Percentiles rank a stretch among this genome's conserved stretches.
These are phyloP conservation scores for Rhynchosporium agropyri DNA, from an alignment of 2,329 filamentous ascomycete species.

Conservation along the genomic window DNA sequence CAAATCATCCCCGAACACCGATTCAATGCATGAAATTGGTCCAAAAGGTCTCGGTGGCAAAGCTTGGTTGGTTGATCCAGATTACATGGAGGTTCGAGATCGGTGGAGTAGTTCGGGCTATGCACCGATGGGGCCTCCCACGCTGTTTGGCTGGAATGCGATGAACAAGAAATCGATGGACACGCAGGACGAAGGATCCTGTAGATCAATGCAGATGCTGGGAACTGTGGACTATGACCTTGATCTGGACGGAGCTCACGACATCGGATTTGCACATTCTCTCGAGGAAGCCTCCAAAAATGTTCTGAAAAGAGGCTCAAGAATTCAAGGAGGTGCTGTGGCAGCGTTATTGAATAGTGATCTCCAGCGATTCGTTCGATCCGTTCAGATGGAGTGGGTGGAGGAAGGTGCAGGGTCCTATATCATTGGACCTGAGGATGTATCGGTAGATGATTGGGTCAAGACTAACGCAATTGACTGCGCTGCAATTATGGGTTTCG, in stretches of 20 bases:
- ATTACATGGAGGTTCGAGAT: not conserved
- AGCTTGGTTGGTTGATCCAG: slow-evolving; percentile 13
- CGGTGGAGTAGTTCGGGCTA: not conserved
- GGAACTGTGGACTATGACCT: slow-evolving; percentile 13
- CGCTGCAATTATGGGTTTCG: slow-evolving; percentile 7
- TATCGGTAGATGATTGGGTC: slow-evolving; percentile 6
- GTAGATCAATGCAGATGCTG: slow-evolving; percentile 10
- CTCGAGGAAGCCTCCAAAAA: not conserved
- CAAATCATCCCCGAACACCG: not conserved
- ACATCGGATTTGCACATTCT: slow-evolving; percentile 5
- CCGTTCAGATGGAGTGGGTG: slow-evolving; percentile 9
- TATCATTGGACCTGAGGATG: slow-evolving; percentile 9
- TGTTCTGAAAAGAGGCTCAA: not conserved
- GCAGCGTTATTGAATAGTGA: slow-evolving; percentile 10
- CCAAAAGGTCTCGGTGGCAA: slow-evolving; percentile 9
- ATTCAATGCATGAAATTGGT: slow-evolving; percentile 11
- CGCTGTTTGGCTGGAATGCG: slow-evolving; percentile 7
- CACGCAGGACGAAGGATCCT: not conserved
- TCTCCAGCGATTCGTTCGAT: slow-evolving; percentile 7
- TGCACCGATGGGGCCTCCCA: not conserved
- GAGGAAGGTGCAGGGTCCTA: not conserved
- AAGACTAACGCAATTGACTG: slow-evolving; percentile 6
- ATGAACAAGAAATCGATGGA: slow-evolving; percentile 1
- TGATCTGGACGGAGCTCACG: not conserved
- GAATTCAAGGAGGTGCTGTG: slow-evolving; percentile 5